A percentile compares a stretch with the other conserved stretches of the same genome.
These are phyloP conservation scores for Hyaloscypha bicolor DNA, from an alignment of 495 filamentous ascomycete genomes.

Conservation along the genomic window DNA sequence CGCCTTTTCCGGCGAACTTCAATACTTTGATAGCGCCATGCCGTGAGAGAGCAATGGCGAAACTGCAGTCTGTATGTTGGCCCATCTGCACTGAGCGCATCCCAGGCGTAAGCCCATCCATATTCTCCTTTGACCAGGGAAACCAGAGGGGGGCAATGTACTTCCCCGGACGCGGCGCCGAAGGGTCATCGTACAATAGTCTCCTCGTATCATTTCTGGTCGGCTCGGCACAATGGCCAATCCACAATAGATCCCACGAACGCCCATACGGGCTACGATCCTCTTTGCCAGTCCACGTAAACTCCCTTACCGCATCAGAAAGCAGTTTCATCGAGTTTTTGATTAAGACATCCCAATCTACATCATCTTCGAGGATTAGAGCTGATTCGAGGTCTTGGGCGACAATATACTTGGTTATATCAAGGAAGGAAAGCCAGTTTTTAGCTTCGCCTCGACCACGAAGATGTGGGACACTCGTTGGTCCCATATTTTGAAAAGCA, in stretches of 20 bases:
- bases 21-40: neutral
- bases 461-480: conserved; percentile 25
- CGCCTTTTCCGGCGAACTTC: neutral
- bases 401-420: conserved; percentile 31
- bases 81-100: neutral
- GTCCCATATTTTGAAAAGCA: neutral
- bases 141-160: neutral
- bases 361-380: conserved; percentile 50
- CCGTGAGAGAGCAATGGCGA: neutral
- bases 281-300: conserved; percentile 20
- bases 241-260: conserved; percentile 3
- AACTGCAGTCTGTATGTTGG: neutral
- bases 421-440: conserved; percentile 38
- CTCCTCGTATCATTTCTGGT: neutral
- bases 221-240: conserved; percentile 1
- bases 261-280: conserved; percentile 2
- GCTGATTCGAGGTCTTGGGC: conserved; percentile 44
- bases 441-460: conserved; percentile 23
- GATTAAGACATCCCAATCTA: conserved; percentile 49
- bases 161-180: neutral
- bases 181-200: neutral
- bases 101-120: neutral
- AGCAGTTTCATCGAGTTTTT: conserved; percentile 31
- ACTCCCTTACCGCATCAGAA: conserved; percentile 26
- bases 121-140: neutral